Base-by-base conservation (phyloP, 345 rosid genomes). In the Ricinus communis region DNA sequence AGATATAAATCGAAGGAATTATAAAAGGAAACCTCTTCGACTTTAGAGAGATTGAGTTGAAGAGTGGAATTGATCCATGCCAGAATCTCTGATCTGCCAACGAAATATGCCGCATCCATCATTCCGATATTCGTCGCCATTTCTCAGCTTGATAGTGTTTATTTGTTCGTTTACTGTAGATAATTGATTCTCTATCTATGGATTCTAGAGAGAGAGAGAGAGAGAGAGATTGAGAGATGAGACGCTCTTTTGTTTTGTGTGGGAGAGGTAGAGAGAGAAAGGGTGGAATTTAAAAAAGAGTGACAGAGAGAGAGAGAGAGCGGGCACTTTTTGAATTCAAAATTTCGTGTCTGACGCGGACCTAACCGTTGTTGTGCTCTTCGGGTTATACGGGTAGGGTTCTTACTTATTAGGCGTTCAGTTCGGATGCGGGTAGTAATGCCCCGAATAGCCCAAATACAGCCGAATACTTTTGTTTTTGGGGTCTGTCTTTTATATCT, bases 81-180 rank as follows among this genome's bases (percentile, higher is more conserved):
- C 66, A 96, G 96, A 76, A 96, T 93, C 87, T 93, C 97, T 31
- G 97, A 87, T 93, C 99, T 85, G 2, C 97, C 97, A 4, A 96
- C 99, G 81, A 96, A 93, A 57, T 93, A 96, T 10, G 96, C 98
- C 0, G 78, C 50, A 55, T 91, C 99, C 99, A 96, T 91, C 95
- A 87, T 89, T 40, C 98, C 98, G 76, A 93, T 93, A 62, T 86
- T 88, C 71, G 93, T 81, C 31, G 91, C 95, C 97, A 86, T 86
- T 73, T 72, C n/a, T n/a, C n/a, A n/a, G n/a, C n/a, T n/a, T n/a
- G n/a, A n/a, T n/a, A n/a, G n/a, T n/a, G 68, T 57, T 64, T 27
- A 27, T 24, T 40, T 62, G 67, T 41, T 54, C n/a, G 53, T 22
- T 31, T 38, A 4, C 5, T 1, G 45, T 12, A 25, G n/a, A 19